Evolutionary conservation across 345 rosid genomes (phyloP), one percentile per base, ranked within the genome.

Genomic region (Camelina laxa): DNA sequence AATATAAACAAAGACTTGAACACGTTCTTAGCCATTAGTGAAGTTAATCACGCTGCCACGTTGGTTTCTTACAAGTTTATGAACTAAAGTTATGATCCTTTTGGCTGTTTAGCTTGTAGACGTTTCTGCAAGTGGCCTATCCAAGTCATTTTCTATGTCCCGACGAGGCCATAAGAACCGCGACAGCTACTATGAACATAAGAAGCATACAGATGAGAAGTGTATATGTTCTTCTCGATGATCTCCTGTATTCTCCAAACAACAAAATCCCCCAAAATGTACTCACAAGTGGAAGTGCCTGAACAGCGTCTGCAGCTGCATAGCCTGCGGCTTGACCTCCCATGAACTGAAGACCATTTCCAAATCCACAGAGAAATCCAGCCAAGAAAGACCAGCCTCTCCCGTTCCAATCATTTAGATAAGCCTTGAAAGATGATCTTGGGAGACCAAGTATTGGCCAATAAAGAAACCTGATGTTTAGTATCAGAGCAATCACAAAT

Each of bases 261-360:
- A 91, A 57, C 41, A 91, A 45, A 45, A 93, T 77, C 5, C 96
- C 97, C 97, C 93, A 93, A 69, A 93, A 89, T 1, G 98, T 93
- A 75, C 93, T 85, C 65, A 93, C 96, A 8, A 93, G 86, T 8
- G 98, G 98, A 70, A 93, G 89, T 80, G 98, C 92, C 96, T 93
- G 98, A 72, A 93, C 93, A 16, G 93, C 88, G 73, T 87, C 92
- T 35, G 98, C 96, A 6, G 96, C 97, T 41, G 93, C 98, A 71
- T 93, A 93, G n/a, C 96, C 97, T 31, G 93, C 93, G 4, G 98
- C 93, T 78, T 93, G 91, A 60, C 98, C 98, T 0, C 91, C 95
- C 89, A 90, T 90, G 47, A 90, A 92, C 79, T 89, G 93, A 65
- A 89, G 91, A 65, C 97, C 98, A 17, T 90, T 88, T 0, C 97